Conservation (phyloP, 2,329 filamentous ascomycete species). For the Fusarium succisae region DNA sequence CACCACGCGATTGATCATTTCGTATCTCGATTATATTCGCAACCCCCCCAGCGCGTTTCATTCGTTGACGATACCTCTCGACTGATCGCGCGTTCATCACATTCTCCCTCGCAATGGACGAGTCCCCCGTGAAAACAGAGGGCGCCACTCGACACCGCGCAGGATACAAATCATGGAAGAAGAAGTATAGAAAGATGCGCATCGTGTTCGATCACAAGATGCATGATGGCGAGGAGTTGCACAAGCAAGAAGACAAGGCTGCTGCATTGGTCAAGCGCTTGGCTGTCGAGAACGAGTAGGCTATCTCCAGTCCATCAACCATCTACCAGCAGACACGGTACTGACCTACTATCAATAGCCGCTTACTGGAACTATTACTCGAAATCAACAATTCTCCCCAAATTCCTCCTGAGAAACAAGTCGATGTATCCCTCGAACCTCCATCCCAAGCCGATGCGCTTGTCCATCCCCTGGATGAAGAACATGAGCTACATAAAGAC, state of each 20-base stretch:
- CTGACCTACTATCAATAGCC: conserved; percentile 61
- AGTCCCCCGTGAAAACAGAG: conserved; percentile 53
- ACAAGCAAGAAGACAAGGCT: conserved; percentile 82
- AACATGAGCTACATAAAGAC: conserved; percentile 52
- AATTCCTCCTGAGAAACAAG: conserved; percentile 77
- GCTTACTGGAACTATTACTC: conserved; percentile 85
- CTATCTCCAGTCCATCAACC: conserved; percentile 19
- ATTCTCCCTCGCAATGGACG: conserved; percentile 44
- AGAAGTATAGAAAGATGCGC: conserved; percentile 96
- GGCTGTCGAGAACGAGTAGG: conserved; percentile 92
- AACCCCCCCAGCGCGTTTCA: conserved; percentile 4
- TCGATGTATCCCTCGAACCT: conserved; percentile 70
- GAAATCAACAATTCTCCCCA: conserved; percentile 88
- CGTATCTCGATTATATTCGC: background rate
- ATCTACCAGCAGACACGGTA: conserved; percentile 8
- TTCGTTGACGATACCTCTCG: background rate
- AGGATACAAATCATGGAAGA: conserved; percentile 78
- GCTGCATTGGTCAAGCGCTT: conserved; percentile 83
- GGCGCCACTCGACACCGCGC: conserved; percentile 54
- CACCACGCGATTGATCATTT: conserved; percentile 8
- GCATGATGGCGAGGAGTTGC: conserved; percentile 83
- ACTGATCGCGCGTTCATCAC: conserved; percentile 10
- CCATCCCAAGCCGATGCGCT: conserved; percentile 52
- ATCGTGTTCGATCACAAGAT: conserved; percentile 80
- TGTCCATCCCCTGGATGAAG: conserved; percentile 45